phyloP scores from a whole-genome alignment of 2,329 filamentous ascomycete genomes.

The Phialophora macrospora region DNA sequence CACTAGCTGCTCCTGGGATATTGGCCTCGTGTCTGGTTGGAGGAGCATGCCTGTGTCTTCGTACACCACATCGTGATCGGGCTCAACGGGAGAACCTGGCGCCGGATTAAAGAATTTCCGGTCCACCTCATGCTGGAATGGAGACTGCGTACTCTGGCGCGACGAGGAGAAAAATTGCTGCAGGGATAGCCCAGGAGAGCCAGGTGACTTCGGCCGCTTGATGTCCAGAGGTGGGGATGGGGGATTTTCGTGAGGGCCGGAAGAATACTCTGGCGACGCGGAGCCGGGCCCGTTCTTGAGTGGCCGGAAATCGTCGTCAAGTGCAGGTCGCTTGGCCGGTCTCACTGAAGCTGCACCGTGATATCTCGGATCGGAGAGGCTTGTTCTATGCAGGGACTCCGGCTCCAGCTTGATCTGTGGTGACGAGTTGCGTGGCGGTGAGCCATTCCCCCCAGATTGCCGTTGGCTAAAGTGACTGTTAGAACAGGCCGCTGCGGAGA shows the following conservation, averaged over 20 bases:
- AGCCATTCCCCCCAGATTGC: not conserved
- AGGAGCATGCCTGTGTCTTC: constrained; percentile 34
- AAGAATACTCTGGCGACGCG: constrained; percentile 24
- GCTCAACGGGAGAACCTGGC: not conserved
- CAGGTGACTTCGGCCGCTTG: constrained; percentile 12
- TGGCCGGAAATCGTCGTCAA: constrained; percentile 19
- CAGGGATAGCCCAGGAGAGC: constrained; percentile 3
- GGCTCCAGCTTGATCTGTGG: constrained; percentile 19
- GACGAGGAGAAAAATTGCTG: not conserved
- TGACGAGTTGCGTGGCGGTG: constrained; percentile 8
- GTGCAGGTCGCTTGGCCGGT: constrained; percentile 28
- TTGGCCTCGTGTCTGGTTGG: constrained; percentile 69
- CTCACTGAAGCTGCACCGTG: constrained; percentile 6
- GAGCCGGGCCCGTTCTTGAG: constrained; percentile 27
- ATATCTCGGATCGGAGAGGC: constrained; percentile 10
- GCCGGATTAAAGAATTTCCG: constrained; percentile 1
- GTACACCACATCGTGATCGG: constrained; percentile 15
- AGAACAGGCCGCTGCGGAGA: not conserved
- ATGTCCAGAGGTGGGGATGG: constrained; percentile 9
- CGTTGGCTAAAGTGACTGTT: not conserved
- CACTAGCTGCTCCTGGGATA: constrained; percentile 77
- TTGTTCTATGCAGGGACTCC: constrained; percentile 6
- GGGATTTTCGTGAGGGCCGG: constrained; percentile 13
- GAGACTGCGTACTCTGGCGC: not conserved
- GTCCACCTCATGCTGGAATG: not conserved